phyloP scores from a whole-genome alignment of 164 flowering plant species.

The Echeveria elegans region DNA sequence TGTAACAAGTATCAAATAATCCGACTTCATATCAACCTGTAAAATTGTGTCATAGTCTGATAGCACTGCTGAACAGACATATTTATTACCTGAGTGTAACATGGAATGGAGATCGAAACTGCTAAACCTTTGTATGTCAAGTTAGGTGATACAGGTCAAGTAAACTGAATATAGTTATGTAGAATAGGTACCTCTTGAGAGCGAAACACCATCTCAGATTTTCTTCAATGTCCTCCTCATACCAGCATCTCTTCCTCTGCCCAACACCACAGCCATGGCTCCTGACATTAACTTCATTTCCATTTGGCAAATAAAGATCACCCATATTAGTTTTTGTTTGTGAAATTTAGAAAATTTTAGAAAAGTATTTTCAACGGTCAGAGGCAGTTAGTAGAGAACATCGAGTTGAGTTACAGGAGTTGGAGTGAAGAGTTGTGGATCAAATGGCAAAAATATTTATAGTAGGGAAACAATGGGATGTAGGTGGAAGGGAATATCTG shows the following conservation, averaged over 20 bases:
- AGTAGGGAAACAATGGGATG: constrained; percentile 14
- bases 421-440: constrained; percentile 5
- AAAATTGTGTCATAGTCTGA: neutral
- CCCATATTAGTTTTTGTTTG: constrained; percentile 31
- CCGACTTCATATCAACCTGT: neutral
- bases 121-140: neutral
- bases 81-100: neutral
- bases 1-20: neutral
- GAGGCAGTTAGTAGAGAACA: constrained; percentile 5
- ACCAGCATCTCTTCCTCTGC: constrained; percentile 86
- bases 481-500: constrained; percentile 14
- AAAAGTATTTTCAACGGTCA: neutral
- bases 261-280: constrained; percentile 22
- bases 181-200: constrained; percentile 52
- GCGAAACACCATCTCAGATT: constrained; percentile 81
- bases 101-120: neutral
- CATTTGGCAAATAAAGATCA: constrained; percentile 43
- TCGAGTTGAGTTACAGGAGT: constrained; percentile 1
- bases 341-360: constrained; percentile 5
- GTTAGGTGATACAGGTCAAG: neutral
- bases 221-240: constrained; percentile 88
- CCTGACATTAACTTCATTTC: constrained; percentile 33
- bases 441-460: constrained; percentile 5
- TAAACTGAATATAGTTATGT: neutral
- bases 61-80: neutral